phyloP scores from a whole-genome alignment of 345 rosid genomes.

The Brassica nigra region DNA sequence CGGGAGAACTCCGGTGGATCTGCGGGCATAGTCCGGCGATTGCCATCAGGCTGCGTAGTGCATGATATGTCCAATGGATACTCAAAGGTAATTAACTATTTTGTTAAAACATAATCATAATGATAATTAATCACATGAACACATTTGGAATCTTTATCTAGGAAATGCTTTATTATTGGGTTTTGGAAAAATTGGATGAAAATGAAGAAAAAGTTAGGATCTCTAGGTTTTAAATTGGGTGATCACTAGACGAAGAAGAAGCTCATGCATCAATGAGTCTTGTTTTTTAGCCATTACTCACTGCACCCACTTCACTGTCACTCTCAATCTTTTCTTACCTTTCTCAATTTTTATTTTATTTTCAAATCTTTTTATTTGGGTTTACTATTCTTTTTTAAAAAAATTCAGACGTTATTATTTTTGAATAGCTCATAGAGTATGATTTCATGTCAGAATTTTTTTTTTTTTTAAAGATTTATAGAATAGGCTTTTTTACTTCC shows the following conservation, averaged over 20 bases:
- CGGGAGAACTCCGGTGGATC: conserved; percentile 48
- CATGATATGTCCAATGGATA: conserved; percentile 97
- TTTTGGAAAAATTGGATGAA: conserved; percentile 26
- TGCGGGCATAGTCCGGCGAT: conserved; percentile 60
- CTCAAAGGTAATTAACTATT: conserved; percentile 64
- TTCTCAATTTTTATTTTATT: neutral
- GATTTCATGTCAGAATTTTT: conserved; percentile 23
- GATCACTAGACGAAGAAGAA: conserved; percentile 42
- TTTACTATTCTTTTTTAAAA: neutral
- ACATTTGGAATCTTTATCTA: conserved; percentile 27
- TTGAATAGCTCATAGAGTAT: neutral
- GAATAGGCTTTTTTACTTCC: conserved; percentile 12
- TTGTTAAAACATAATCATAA: neutral
- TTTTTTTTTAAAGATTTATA: neutral
- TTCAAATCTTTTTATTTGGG: neutral
- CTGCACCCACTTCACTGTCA: conserved; percentile 47
- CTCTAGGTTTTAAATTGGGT: conserved; percentile 40
- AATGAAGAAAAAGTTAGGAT: conserved; percentile 29
- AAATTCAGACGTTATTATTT: neutral
- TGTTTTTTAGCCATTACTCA: conserved; percentile 45
- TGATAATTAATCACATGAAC: neutral
- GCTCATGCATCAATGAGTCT: conserved; percentile 45
- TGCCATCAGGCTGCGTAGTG: conserved; percentile 95
- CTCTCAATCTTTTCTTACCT: conserved; percentile 5
- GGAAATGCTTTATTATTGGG: neutral